phyloP scores from a whole-genome alignment of 768 basidiomycete genomes.

The Lentinula boryana region DNA sequence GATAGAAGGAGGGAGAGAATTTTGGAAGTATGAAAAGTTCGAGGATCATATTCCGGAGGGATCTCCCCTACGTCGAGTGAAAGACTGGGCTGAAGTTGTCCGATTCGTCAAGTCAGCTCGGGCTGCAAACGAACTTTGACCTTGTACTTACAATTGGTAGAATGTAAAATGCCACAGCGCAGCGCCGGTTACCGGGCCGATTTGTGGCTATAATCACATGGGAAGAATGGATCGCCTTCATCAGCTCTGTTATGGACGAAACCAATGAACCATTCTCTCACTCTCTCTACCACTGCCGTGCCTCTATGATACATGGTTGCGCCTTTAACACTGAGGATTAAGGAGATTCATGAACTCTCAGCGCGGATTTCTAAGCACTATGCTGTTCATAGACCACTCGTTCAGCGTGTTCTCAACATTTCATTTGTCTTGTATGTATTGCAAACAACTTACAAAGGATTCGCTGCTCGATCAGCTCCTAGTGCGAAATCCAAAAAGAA shows the following conservation, averaged over 20 bases:
- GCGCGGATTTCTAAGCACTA: slow-evolving; percentile 49
- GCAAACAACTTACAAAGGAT: slow-evolving; percentile 50
- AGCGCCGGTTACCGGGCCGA: not conserved
- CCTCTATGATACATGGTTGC: slow-evolving; percentile 20
- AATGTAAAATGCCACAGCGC: too few species aligned
- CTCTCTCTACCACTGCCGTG: not conserved
- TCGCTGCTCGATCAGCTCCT: slow-evolving; percentile 40
- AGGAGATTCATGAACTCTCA: slow-evolving; percentile 24
- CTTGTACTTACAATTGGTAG: not conserved
- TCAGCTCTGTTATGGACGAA: not conserved
- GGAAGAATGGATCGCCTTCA: not conserved
- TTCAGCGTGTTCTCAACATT: slow-evolving; percentile 67
- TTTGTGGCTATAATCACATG: not conserved
- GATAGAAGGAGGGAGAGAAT: slow-evolving; percentile 40
- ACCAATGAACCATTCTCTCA: not conserved
- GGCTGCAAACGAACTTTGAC: slow-evolving; percentile 17
- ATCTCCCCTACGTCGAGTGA: slow-evolving; percentile 45
- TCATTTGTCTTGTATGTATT: slow-evolving; percentile 71
- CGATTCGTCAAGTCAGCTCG: slow-evolving; percentile 33
- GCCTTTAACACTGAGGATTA: slow-evolving; percentile 26
- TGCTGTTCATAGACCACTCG: slow-evolving; percentile 53
- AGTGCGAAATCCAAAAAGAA: slow-evolving; percentile 19
- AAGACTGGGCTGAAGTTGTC: slow-evolving; percentile 58
- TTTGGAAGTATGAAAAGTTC: slow-evolving; percentile 49
- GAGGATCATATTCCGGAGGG: slow-evolving; percentile 36